Base-by-base conservation (phyloP, 768 basidiomycete genomes). In the Phaeotremella fagi region DNA sequence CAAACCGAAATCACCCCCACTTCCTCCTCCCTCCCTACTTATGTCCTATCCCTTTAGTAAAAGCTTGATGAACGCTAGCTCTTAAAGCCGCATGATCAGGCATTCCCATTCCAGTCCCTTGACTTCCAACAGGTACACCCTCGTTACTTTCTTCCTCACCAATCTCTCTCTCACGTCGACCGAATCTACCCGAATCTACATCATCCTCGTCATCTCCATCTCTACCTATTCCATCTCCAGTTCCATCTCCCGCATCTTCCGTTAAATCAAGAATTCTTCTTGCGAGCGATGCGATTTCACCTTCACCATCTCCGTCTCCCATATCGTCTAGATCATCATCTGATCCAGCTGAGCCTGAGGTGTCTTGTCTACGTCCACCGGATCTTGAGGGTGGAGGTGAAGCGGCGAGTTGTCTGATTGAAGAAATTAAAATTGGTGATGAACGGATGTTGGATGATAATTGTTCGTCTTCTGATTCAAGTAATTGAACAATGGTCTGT, bases 401-500 rank as follows among this genome's bases (percentile, higher is more conserved):
- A 55, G 78, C 79, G 4, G 90, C 83, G 22, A 98, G 82, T 62
- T 84, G 83, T 46, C 86, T 86, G 59, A 98, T 92, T 50, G 88
- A 87, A 18, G 90, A 85, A 41, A 89, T 82, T 55, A 98, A 79
- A 50, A 88, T 78, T 52, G 77, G 80, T 3, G 94, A 97, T 50
- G 77, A 82, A 52, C 90, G 88, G 74, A 98, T 90, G 77, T 88
- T 92, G 75, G 83, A 86, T 55, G 86, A 87, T 36, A 98, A 78
- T 70, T 88, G 85, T 18, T 87, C 86, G 74, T 98, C 91, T 57
- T 89, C 88, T n/a, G 94, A 94, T 73, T 99, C 95, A 24, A 99
- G 80, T 20, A 99, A 77, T 71, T 99, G 95, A 23, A 97, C 92
- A 61, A 98, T 92, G 0, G 95, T 97, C 69, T 71, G 28, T 36